Conservation (phyloP, 2,329 filamentous ascomycete genomes). For the Curvularia eragrostidis region DNA sequence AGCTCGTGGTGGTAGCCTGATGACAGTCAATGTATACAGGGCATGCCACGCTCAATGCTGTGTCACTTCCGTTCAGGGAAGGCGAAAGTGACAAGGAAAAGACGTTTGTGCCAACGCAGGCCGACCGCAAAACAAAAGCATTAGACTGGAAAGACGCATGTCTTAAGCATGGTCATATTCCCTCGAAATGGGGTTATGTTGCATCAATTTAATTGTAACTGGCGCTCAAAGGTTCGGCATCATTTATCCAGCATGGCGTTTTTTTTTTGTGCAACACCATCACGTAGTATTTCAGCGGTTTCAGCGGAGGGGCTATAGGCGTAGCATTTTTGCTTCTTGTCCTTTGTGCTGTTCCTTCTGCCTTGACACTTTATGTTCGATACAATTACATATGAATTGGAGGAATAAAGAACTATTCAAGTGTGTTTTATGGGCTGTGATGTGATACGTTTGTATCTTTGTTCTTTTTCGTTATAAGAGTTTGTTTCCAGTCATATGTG, state of each 20-base stretch:
- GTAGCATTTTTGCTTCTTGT: conserved; percentile 13
- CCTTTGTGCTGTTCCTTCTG: not conserved
- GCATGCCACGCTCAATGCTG: not conserved
- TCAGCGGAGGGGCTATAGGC: conserved; percentile 22
- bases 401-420: not conserved
- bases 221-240: conserved; percentile 19
- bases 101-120: not conserved
- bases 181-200: conserved; percentile 12
- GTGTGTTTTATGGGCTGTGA: not conserved
- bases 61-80: not conserved
- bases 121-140: not conserved
- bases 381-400: not conserved
- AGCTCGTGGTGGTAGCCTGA: not conserved
- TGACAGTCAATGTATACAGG: not conserved
- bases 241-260: conserved; percentile 21
- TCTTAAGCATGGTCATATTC: conserved; percentile 5
- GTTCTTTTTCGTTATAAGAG: too few species aligned
- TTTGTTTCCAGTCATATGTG: too few species aligned
- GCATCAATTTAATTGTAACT: conserved; percentile 15
- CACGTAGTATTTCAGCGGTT: conserved; percentile 19
- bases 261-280: not conserved
- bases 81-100: not conserved
- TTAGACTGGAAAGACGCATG: not conserved
- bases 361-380: not conserved
- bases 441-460: not conserved